Conservation (phyloP, 2,329 filamentous ascomycete species). For the Colletotrichum liaoningense region DNA sequence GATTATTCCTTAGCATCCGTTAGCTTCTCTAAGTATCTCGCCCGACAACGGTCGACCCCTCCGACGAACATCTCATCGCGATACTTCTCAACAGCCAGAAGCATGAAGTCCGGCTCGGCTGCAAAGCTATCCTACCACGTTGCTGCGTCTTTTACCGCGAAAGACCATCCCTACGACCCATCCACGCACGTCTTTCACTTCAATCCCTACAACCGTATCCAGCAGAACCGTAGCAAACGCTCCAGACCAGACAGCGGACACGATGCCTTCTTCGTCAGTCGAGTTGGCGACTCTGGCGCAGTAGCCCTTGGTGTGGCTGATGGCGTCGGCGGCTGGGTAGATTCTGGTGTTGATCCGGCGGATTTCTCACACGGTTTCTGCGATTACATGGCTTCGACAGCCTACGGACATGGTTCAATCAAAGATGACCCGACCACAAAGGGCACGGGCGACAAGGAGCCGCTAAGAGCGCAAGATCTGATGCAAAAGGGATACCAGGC, state of each 20-base stretch:
- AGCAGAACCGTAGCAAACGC: conserved; percentile 64
- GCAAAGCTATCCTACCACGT: conserved; percentile 72
- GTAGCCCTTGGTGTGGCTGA: conserved; percentile 92
- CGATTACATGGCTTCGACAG: conserved; percentile 87
- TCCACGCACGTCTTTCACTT: conserved; percentile 79
- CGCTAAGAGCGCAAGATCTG: conserved; percentile 53
- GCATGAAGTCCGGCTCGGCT: conserved; percentile 15
- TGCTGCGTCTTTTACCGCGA: conserved; percentile 80
- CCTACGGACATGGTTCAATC: conserved; percentile 64
- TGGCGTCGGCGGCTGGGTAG: conserved; percentile 94
- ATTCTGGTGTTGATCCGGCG: conserved; percentile 91
- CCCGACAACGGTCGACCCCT: conserved; percentile 13
- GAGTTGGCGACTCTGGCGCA: conserved; percentile 76
- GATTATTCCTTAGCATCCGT: conserved; percentile 3
- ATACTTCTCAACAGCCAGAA: conserved; percentile 22
- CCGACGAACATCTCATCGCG: conserved; percentile 1
- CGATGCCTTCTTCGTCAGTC: conserved; percentile 94
- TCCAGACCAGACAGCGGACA: conserved; percentile 84
- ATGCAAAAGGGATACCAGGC: conserved; percentile 88
- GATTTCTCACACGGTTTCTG: conserved; percentile 96
- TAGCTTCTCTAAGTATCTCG: background rate
- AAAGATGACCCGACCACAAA: conserved; percentile 41
- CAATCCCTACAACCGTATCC: conserved; percentile 71
- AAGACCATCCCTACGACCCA: conserved; percentile 75
- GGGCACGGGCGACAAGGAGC: conserved; percentile 18